A percentile compares a stretch with the other conserved stretches of the same genome.
These are phyloP conservation scores for Talaromyces ruber DNA, from an alignment of 495 filamentous ascomycete genomes.

Conservation along the genomic window DNA sequence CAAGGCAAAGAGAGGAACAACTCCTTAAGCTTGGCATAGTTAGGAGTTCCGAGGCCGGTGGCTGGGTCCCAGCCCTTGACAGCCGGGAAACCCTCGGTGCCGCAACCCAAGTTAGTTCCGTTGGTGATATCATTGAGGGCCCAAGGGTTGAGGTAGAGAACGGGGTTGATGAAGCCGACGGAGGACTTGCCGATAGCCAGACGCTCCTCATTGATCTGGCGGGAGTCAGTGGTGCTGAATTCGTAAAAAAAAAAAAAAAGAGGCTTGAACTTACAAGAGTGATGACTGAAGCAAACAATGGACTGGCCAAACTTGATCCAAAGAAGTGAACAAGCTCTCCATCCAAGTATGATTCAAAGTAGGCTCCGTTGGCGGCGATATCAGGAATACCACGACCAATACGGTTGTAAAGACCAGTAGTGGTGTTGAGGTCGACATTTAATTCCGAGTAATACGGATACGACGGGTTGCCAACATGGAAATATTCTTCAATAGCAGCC, in stretches of 20 bases:
- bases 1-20: slow-evolving; percentile 18
- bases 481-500: slow-evolving; percentile 21
- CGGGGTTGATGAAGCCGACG: slow-evolving; percentile 45
- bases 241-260: not conserved
- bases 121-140: slow-evolving; percentile 41
- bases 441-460: slow-evolving; percentile 17
- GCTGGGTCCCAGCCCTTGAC: slow-evolving; percentile 40
- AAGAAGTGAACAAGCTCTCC: slow-evolving; percentile 5
- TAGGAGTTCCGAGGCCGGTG: slow-evolving; percentile 36
- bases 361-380: slow-evolving; percentile 17
- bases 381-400: slow-evolving; percentile 26
- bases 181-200: slow-evolving; percentile 34
- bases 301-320: slow-evolving; percentile 6
- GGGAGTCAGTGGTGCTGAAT: slow-evolving; percentile 1
- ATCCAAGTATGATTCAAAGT: slow-evolving; percentile 1
- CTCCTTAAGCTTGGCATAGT: slow-evolving; percentile 28
- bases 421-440: slow-evolving; percentile 16
- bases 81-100: slow-evolving; percentile 39
- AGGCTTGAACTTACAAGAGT: not conserved
- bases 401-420: slow-evolving; percentile 19
- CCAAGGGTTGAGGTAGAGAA: slow-evolving; percentile 37
- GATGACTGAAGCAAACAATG: slow-evolving; percentile 5
- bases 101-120: slow-evolving; percentile 40
- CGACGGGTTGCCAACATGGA: slow-evolving; percentile 32
- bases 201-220: slow-evolving; percentile 38